Conservation (phyloP, 495 filamentous ascomycete species). For the Copromyces sp. region DNA sequence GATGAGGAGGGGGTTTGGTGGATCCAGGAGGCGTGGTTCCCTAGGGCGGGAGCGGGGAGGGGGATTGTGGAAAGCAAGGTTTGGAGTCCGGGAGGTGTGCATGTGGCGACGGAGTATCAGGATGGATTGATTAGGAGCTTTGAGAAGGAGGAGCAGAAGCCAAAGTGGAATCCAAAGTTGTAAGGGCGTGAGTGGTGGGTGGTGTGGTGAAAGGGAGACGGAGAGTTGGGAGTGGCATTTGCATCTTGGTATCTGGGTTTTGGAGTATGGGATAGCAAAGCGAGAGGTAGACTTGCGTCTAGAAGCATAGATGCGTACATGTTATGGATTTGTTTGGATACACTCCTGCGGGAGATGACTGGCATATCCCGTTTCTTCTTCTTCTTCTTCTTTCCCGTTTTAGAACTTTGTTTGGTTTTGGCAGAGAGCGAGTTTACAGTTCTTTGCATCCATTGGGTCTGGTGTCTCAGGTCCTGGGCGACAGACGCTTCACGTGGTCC, state of each 20-base stretch:
- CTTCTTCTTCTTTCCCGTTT: not conserved
- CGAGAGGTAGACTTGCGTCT: not conserved
- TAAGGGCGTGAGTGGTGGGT: not conserved
- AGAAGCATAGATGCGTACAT: not conserved
- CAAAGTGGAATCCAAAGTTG: slow-evolving; percentile 1
- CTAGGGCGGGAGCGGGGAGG: slow-evolving; percentile 44
- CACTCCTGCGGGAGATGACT: too few species aligned
- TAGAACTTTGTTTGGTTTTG: not conserved
- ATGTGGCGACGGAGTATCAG: slow-evolving; percentile 54
- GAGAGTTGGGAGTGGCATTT: not conserved
- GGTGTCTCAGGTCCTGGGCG: too few species aligned
- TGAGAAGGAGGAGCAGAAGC: slow-evolving; percentile 3
- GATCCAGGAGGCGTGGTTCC: slow-evolving; percentile 54
- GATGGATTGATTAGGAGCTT: slow-evolving; percentile 41
- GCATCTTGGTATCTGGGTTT: not conserved
- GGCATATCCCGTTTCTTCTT: not conserved
- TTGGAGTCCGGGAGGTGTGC: slow-evolving; percentile 50
- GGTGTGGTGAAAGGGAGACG: too few species aligned
- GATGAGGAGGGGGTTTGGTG: slow-evolving; percentile 48
- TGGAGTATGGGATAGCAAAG: not conserved
- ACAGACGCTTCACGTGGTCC: not conserved
- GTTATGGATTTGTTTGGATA: not conserved
- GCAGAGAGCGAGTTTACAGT: too few species aligned
- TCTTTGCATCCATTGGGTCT: too few species aligned
- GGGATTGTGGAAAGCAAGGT: slow-evolving; percentile 53